Evolutionary conservation across 306 rosid genomes (phyloP).

Genomic region (Prosopis cineraria): DNA sequence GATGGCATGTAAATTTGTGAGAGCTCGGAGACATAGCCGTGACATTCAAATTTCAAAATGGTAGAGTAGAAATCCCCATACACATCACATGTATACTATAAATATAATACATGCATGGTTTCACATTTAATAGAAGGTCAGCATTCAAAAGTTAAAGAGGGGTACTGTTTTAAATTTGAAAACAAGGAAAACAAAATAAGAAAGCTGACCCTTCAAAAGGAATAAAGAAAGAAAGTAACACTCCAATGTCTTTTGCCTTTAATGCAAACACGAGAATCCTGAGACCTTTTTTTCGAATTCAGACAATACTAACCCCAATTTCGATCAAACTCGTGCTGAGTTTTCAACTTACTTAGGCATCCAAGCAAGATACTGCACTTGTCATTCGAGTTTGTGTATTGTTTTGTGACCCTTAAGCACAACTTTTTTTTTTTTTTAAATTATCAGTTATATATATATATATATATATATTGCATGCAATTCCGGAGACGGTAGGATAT

Average conservation of each 20-base stretch:
- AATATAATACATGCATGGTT: too few relatives aligned
- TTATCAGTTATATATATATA: too few relatives aligned
- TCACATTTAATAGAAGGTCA: too few relatives aligned
- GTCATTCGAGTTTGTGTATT: too few relatives aligned
- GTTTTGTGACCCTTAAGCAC: too few relatives aligned
- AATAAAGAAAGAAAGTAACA: constrained; percentile 40
- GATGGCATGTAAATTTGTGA: too few relatives aligned
- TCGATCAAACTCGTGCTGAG: neutral
- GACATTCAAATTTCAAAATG: too few relatives aligned
- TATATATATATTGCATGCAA: too few relatives aligned
- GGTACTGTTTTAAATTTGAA: constrained; percentile 22
- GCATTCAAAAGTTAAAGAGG: constrained; percentile 41
- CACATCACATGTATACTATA: too few relatives aligned
- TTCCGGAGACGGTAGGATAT: neutral
- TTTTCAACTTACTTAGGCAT: neutral
- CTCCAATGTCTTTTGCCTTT: constrained; percentile 41
- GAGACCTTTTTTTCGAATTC: constrained; percentile 31
- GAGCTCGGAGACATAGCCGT: too few relatives aligned
- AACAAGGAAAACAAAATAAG: constrained; percentile 26
- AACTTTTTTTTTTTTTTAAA: too few relatives aligned
- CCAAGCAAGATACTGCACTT: neutral
- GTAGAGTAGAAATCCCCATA: too few relatives aligned
- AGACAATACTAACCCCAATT: neutral
- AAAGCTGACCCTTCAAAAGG: constrained; percentile 3
- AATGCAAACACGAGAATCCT: constrained; percentile 35